Conservation (phyloP, 179 eudicot genomes). For the Gypsophila paniculata region DNA sequence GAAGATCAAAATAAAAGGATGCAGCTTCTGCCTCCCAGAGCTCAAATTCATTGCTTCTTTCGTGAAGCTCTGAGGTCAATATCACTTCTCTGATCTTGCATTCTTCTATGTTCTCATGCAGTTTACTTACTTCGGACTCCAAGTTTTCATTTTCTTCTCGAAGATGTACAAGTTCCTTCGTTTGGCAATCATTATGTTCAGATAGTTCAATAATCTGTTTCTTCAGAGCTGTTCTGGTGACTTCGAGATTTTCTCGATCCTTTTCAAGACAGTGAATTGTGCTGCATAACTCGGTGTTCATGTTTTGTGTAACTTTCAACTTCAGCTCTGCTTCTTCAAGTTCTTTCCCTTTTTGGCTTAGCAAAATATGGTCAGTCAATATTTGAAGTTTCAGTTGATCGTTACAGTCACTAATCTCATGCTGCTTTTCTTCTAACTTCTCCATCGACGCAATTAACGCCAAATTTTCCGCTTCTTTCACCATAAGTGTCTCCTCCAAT, state of each 20-base stretch:
- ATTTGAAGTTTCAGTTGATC: slow-evolving; percentile 38
- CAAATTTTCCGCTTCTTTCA: slow-evolving; percentile 55
- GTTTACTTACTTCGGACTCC: slow-evolving; percentile 47
- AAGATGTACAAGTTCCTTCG: slow-evolving; percentile 49
- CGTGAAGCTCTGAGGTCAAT: slow-evolving; percentile 63
- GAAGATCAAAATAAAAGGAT: slow-evolving; percentile 86
- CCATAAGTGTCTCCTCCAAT: slow-evolving; percentile 40
- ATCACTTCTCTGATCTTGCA: slow-evolving; percentile 55
- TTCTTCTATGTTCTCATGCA: slow-evolving; percentile 64
- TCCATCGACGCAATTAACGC: slow-evolving; percentile 40
- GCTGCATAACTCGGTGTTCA: slow-evolving; percentile 43
- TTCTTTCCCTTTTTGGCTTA: slow-evolving; percentile 41
- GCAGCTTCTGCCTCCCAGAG: slow-evolving; percentile 93
- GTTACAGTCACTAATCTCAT: slow-evolving; percentile 42
- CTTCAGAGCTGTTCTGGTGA: slow-evolving; percentile 38
- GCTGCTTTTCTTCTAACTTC: slow-evolving; percentile 46
- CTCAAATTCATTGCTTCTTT: slow-evolving; percentile 68
- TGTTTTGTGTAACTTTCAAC: slow-evolving; percentile 36
- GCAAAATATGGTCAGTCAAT: slow-evolving; percentile 31
- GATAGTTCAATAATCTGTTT: slow-evolving; percentile 39
- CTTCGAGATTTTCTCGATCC: slow-evolving; percentile 37
- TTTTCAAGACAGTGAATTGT: slow-evolving; percentile 46
- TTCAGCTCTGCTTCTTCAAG: slow-evolving; percentile 39
- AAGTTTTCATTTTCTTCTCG: slow-evolving; percentile 46
- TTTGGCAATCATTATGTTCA: slow-evolving; percentile 34